A percentile compares a stretch with the other conserved stretches of the same genome.
Conservation (phyloP, 768 basidiomycete genomes). For the Tylopilus balloui region DNA sequence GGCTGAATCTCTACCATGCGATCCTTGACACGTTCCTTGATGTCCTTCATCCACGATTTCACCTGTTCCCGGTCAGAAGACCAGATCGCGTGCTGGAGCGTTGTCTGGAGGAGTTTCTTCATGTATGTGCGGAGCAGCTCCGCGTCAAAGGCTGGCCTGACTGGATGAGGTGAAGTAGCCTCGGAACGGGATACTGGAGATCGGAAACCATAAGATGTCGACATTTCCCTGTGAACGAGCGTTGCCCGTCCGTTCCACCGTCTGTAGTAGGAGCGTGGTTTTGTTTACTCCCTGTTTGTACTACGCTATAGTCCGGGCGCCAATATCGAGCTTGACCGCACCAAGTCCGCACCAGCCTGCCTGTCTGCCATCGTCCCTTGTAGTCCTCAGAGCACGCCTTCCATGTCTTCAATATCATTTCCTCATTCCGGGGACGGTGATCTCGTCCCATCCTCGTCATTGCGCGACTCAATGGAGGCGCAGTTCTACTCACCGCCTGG, state of each 20-base stretch:
- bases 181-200: conserved; percentile 60
- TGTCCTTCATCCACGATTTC: conserved; percentile 76
- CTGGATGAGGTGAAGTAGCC: conserved; percentile 45
- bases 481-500: conserved; percentile 50
- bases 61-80: conserved; percentile 64
- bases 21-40: conserved; percentile 80
- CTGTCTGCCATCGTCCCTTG: too few relatives aligned
- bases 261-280: too few relatives aligned
- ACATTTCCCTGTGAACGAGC: conserved; percentile 15
- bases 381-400: not conserved
- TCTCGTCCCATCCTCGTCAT: conserved; percentile 37
- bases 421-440: conserved; percentile 41
- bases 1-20: conserved; percentile 83
- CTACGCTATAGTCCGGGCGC: not conserved
- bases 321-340: not conserved
- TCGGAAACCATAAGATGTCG: conserved; percentile 42
- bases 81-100: conserved; percentile 63
- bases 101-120: conserved; percentile 72
- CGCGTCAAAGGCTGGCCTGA: conserved; percentile 59
- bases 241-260: not conserved
- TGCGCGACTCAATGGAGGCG: conserved; percentile 37
- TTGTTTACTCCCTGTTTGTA: conserved; percentile 29
- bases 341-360: not conserved
- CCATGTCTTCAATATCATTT: conserved; percentile 69
- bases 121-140: conserved; percentile 74